phyloP scores from a whole-genome alignment of 2,329 filamentous ascomycete genomes.

The Gaeumannomyces sp. region DNA sequence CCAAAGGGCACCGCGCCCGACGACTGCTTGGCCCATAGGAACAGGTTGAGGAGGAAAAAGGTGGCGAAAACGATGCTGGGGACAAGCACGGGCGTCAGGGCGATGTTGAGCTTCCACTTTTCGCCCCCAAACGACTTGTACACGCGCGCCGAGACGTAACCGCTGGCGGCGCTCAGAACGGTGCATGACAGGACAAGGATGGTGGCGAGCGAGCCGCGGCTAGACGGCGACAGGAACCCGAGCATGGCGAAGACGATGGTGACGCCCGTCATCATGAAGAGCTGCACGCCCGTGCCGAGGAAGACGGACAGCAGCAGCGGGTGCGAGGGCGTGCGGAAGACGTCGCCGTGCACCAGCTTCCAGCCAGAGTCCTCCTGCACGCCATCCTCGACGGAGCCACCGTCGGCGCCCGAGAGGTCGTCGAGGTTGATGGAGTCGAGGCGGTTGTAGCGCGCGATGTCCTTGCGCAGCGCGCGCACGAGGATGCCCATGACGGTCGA shows the following conservation, averaged over 20 bases:
- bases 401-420: slow-evolving; percentile 61
- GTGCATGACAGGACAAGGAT: slow-evolving; percentile 93
- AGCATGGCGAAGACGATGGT: slow-evolving; percentile 91
- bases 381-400: slow-evolving; percentile 70
- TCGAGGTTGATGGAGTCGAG: slow-evolving; percentile 87
- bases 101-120: slow-evolving; percentile 90
- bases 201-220: slow-evolving; percentile 87
- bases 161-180: slow-evolving; percentile 83
- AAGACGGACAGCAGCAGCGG: slow-evolving; percentile 81
- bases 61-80: slow-evolving; percentile 78
- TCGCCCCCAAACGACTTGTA: slow-evolving; percentile 95
- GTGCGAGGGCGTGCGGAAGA: slow-evolving; percentile 81
- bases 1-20: slow-evolving; percentile 93
- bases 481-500: slow-evolving; percentile 91
- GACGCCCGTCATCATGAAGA: slow-evolving; percentile 95
- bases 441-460: slow-evolving; percentile 94
- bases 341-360: slow-evolving; percentile 97
- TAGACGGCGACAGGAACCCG: slow-evolving; percentile 91
- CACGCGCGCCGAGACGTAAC: slow-evolving; percentile 80
- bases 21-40: slow-evolving; percentile 89
- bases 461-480: slow-evolving; percentile 80
- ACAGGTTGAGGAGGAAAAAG: slow-evolving; percentile 94
- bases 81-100: slow-evolving; percentile 76
- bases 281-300: slow-evolving; percentile 86
- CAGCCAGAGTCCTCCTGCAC: slow-evolving; percentile 97